A percentile compares a stretch with the other conserved stretches of the same genome.
Conservation (phyloP, 2,329 filamentous ascomycete genomes). For the Cladophialophora exuberans region DNA sequence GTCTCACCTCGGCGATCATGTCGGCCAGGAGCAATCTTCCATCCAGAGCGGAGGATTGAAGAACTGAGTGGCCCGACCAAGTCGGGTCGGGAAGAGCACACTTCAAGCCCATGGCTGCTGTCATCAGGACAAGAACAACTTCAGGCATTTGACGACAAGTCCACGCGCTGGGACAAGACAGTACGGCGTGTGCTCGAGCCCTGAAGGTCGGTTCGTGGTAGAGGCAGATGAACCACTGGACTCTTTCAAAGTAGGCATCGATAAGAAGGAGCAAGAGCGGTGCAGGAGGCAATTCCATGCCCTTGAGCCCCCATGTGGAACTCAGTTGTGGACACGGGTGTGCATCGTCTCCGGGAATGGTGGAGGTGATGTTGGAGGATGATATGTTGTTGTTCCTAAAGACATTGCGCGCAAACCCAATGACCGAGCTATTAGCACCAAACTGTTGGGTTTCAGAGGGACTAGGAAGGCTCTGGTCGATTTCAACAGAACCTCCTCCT, state of each 20-base stretch:
- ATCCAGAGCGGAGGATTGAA: too few species aligned
- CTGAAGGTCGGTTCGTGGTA: not conserved
- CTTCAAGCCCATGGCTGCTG: not conserved
- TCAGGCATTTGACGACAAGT: not conserved
- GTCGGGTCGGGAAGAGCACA: not conserved
- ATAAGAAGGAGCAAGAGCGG: not conserved
- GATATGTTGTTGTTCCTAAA: slow-evolving; percentile 26
- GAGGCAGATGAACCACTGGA: not conserved
- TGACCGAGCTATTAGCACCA: slow-evolving; percentile 29
- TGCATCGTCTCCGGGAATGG: not conserved
- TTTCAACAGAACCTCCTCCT: not conserved
- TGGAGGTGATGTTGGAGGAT: slow-evolving; percentile 22
- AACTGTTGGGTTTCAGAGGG: slow-evolving; percentile 24
- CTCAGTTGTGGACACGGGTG: not conserved
- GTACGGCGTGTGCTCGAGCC: not conserved
- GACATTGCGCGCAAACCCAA: slow-evolving; percentile 32
- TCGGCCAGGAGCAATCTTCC: not conserved
- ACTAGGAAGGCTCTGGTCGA: not conserved
- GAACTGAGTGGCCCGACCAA: not conserved
- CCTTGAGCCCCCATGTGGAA: too few species aligned
- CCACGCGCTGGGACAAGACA: not conserved
- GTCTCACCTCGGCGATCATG: not conserved
- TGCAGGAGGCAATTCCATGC: not conserved
- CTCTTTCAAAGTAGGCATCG: not conserved
- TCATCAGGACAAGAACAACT: not conserved